Evolutionary conservation across 345 rosid species (phyloP), one percentile per base, ranked within the genome.

Genomic region (Hibiscus mutabilis): DNA sequence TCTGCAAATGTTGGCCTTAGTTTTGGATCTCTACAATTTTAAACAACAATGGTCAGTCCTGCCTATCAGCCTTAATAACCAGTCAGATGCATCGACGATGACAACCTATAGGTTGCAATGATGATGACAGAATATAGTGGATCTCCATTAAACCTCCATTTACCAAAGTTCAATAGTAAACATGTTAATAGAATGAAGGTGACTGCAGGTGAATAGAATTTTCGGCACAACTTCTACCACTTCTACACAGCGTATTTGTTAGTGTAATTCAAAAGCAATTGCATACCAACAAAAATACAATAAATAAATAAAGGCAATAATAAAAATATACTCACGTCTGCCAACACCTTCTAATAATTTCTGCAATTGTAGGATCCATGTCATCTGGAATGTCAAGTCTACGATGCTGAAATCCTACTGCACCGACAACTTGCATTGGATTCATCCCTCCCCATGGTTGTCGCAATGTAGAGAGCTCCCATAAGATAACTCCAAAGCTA

Each of bases 391-490:
- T 91, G 59, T 89, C 95, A 0, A 94, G 95, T 19, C 93, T 84
- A 5, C 98, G 90, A 76, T 94, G 98, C 77, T 94, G 98, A 80
- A 91, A 94, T 52, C 97, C 98, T 58, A 94, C 98, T 0, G 98
- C 98, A 21, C 98, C 97, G 29, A 94, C 98, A 19, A 94, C 98
- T 80, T 94, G 97, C 97, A 94, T 94, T 21, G 98, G 91, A 75
- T 94, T 94, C 98, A 94, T 91, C 80, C 96, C 96, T 10, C 97
- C 91, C 98, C 98, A 94, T 55, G 98, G 98, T 66, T 91, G 97
- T 73, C 79, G 88, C 70, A 94, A 46, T 2, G 97, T 94, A 70
- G 73, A 85, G 18, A 94, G 85, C 84, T 94, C 98, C 98, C 97
- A 94, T n/a, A 91, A 79, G 60, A 94, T 94, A 66, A 94, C 97